Percentiles rank a stretch among this genome's conserved stretches.
These are phyloP conservation scores for Adiantum capillusveneris DNA, from an alignment of 75 land plant species.

Conservation along the genomic window DNA sequence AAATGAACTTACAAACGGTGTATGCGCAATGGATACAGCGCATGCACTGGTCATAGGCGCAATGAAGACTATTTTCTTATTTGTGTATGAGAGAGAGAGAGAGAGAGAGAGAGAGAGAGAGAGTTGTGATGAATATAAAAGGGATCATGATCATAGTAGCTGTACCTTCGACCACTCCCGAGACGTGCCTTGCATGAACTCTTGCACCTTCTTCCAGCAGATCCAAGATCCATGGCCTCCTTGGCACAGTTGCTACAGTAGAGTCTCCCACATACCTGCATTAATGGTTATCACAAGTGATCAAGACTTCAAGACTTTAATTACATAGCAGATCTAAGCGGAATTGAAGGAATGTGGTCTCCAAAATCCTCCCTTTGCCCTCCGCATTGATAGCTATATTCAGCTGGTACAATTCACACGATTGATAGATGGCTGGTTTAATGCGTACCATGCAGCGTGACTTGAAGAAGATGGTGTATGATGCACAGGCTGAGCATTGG, in stretches of 20 bases:
- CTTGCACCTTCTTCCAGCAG: not conserved
- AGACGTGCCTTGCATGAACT: no score
- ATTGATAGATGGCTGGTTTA: no score
- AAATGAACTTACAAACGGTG: no score
- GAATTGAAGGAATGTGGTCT: no score
- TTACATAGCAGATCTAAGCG: not conserved
- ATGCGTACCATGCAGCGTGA: not conserved
- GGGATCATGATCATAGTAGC: no score
- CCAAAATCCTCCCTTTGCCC: not conserved
- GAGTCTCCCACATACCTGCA: conserved; percentile 1
- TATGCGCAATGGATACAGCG: no score
- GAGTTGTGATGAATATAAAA: no score
- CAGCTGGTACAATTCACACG: not conserved
- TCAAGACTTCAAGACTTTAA: not conserved
- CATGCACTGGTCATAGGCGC: no score
- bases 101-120: no score
- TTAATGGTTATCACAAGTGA: not conserved
- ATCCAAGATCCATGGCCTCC: not conserved
- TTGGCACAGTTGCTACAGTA: conserved; percentile 4
- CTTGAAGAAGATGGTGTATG: not conserved
- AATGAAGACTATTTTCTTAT: no score
- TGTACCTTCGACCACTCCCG: no score
- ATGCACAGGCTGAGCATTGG: not conserved
- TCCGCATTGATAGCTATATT: not conserved
- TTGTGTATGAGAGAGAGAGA: no score